Conservation (phyloP, 2,329 filamentous ascomycete genomes). For the Sphaerulina musiva region DNA sequence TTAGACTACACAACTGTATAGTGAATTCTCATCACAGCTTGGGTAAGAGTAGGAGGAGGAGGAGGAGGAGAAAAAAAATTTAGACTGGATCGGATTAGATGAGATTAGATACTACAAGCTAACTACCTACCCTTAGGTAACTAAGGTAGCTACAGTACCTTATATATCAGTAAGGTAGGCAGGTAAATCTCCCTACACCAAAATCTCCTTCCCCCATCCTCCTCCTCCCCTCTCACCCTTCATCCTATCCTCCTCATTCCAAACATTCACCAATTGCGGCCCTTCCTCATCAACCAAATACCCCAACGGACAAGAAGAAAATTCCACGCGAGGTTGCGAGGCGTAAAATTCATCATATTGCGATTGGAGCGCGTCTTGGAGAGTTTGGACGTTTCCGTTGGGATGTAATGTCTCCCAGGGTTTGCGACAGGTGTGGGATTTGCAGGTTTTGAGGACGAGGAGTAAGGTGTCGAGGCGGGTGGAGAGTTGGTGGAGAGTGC, state of each 20-base stretch:
- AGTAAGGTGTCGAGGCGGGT: slow-evolving; percentile 31
- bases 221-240: no score
- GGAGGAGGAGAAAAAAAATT: no score
- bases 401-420: slow-evolving; percentile 33
- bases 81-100: no score
- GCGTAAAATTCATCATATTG: slow-evolving; percentile 32
- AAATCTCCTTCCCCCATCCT: no score
- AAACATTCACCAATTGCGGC: slow-evolving; percentile 31
- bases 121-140: no score
- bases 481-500: slow-evolving; percentile 2
- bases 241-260: slow-evolving; percentile 4
- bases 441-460: slow-evolving; percentile 33
- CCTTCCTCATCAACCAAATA: slow-evolving; percentile 54
- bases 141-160: no score
- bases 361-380: slow-evolving; percentile 26
- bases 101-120: no score
- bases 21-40: no score
- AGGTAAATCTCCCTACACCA: no score
- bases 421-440: slow-evolving; percentile 24
- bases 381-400: slow-evolving; percentile 22
- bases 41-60: no score
- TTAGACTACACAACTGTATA: no score
- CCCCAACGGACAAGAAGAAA: slow-evolving; percentile 49
- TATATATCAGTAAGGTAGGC: no score
- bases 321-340: slow-evolving; percentile 42